Base-by-base conservation (phyloP, 805 yeast genomes). In the Wickerhamiella siamensis region DNA sequence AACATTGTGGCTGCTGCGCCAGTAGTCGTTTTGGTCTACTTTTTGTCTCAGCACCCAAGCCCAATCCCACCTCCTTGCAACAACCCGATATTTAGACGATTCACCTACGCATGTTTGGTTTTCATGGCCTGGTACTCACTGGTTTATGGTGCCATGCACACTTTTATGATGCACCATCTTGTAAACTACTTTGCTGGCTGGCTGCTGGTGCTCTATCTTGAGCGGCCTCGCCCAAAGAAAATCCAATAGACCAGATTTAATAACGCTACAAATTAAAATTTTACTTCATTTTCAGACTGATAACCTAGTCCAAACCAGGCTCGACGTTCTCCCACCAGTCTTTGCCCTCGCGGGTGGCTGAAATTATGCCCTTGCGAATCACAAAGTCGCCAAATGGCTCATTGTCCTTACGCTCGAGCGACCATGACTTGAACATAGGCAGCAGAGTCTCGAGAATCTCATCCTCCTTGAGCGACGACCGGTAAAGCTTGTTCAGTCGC, bases 371-470 rank as follows among this genome's bases (percentile, higher is more conserved):
- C 38, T 67, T 71, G 65, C 97, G 77, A 49, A 88, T 72, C 49
- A 81, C 74, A 69, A 82, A 88, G 60, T 88, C 97, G 57, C 97
- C 97, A 55, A 88, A 88, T 42, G 83, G 95, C 62, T 88, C 97
- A 44, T 84, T 88, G 8, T 86, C 93, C 35, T 71, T 60, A 65
- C 97, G 77, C 63, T 88, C 96, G 52, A 81, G 65, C 33, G 95
- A 79, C 95, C 96, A 88, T 63, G 83, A 76, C 70, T 84, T 83
- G 68, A 88, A 86, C 65, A 88, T 64, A 24, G 95, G 94, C 59
- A 74, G 78, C 61, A 88, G 69, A 39, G 74, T 78, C 26, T 62
- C 73, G 50, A 88, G 63, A 42, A 87, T 81, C 61, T 88, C 95
- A 39, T 82, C 87, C 65, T 88, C 97, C 60, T 80, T 83, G 51